Evolutionary conservation across 768 basidiomycete species (phyloP).

Genomic region (Stropharia rugosoannulata): DNA sequence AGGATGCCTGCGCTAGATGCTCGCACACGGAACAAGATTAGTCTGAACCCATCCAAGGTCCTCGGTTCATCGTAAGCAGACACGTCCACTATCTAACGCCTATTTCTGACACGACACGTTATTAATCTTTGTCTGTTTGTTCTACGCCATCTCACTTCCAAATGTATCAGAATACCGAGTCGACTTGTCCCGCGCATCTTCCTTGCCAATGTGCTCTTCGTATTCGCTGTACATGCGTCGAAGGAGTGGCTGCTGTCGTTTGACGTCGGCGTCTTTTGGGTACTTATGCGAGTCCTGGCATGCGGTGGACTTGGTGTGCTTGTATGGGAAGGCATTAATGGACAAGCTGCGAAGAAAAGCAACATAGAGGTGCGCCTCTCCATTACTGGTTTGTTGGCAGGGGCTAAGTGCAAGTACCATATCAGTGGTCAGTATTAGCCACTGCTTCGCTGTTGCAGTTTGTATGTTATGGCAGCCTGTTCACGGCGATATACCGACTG

Average conservation of each 20-base stretch:
- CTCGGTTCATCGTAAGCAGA: slow-evolving; percentile 51
- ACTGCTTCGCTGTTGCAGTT: slow-evolving; percentile 67
- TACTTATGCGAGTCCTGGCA: slow-evolving; percentile 70
- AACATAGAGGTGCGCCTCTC: slow-evolving; percentile 55
- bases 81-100: background rate
- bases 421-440: slow-evolving; percentile 70
- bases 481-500: slow-evolving; percentile 67
- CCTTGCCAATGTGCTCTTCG: slow-evolving; percentile 62
- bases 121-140: slow-evolving; percentile 1
- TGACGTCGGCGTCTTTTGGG: slow-evolving; percentile 75
- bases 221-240: slow-evolving; percentile 57
- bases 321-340: slow-evolving; percentile 57
- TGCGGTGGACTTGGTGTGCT: slow-evolving; percentile 68
- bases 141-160: background rate
- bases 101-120: slow-evolving; percentile 22
- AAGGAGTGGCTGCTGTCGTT: slow-evolving; percentile 68
- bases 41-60: slow-evolving; percentile 55
- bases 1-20: slow-evolving; percentile 68
- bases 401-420: too few relatives aligned
- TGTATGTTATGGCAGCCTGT: slow-evolving; percentile 64
- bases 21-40: slow-evolving; percentile 63
- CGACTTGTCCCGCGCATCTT: slow-evolving; percentile 54
- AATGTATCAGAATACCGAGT: slow-evolving; percentile 44
- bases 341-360: slow-evolving; percentile 51
- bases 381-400: slow-evolving; percentile 3